Evolutionary conservation across 139 green algal species (phyloP), one percentile per base, ranked within the genome.

Genomic region (Desmodesmus armatus): DNA sequence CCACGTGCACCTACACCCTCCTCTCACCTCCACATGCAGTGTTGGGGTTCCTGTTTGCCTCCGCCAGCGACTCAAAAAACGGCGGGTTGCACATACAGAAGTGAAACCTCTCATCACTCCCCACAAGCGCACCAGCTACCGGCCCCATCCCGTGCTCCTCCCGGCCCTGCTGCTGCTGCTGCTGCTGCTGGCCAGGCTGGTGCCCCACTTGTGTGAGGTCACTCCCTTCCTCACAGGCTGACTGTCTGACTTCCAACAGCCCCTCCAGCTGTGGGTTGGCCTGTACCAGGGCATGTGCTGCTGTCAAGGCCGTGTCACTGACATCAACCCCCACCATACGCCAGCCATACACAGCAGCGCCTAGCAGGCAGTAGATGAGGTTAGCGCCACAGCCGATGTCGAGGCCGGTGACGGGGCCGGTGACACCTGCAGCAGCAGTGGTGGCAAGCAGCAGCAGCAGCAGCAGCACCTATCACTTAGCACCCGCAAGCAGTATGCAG

Each of bases 11-110:
- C n/a, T n/a, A n/a, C n/a, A n/a, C n/a, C n/a, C n/a, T n/a, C n/a
- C n/a, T 31, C 86, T 69, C 27, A 90, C 90, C 91, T 65, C 83
- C 85, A 65, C 90, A 98, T 0, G 89, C 93, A 0, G 96, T 98
- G 81, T 84, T 85, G 2, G 96, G 96, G 82, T 99, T 99, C 17
- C 67, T 74, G 15, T 85, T 89, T 1, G 95, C 94, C 33, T 98
- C 91, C 31, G 81, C 44, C 39, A 85, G 29, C 4, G 60, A 67
- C 15, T 41, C 87, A 82, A 99, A 99, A 87, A 99, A 99, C 17
- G 97, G 97, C n/a, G 97, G 97, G 88, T 99, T 99, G 91, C 97
- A 98, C 94, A 98, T 98, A 82, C 87, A 93, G 89, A 96, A 98
- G 39, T 87, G 84, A 49, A 96, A 96, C 2, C 7, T 84, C 70